Evolutionary conservation across 2,329 filamentous ascomycete species (phyloP).

Genomic region (Aspergillus sergii): DNA sequence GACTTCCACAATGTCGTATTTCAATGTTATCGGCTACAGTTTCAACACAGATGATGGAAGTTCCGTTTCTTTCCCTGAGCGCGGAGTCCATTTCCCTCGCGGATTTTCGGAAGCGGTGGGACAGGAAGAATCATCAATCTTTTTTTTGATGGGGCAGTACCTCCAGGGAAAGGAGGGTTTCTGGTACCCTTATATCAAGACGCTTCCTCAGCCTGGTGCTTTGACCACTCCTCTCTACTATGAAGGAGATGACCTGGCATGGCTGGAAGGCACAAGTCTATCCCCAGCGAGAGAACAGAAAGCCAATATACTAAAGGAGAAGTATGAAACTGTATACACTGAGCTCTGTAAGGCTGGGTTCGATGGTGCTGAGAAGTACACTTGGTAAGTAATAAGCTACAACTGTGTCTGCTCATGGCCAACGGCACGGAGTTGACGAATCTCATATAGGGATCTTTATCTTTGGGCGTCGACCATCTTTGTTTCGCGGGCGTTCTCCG

Average conservation of each 20-base stretch:
- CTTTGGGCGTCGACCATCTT: conserved; percentile 51
- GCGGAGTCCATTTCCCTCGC: conserved; percentile 49
- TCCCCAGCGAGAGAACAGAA: conserved; percentile 36
- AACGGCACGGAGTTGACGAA: background rate
- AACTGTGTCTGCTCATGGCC: background rate
- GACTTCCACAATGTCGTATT: conserved; percentile 40
- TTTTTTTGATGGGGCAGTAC: conserved; percentile 71
- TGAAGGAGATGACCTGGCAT: conserved; percentile 60
- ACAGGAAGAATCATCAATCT: conserved; percentile 64
- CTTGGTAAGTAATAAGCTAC: conserved; percentile 35
- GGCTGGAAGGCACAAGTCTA: conserved; percentile 44
- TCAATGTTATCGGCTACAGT: conserved; percentile 35
- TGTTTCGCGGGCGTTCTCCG: conserved; percentile 47
- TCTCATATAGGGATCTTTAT: conserved; percentile 43
- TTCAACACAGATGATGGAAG: background rate
- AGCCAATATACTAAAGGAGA: conserved; percentile 37
- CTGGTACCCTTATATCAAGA: conserved; percentile 69
- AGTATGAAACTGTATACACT: conserved; percentile 38
- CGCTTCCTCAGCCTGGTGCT: conserved; percentile 64
- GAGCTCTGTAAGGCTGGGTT: conserved; percentile 36
- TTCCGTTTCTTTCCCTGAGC: conserved; percentile 28
- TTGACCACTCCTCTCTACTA: conserved; percentile 67
- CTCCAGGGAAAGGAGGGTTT: conserved; percentile 60
- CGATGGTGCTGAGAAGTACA: conserved; percentile 35
- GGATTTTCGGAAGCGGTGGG: conserved; percentile 55